These are phyloP conservation scores for Hevea brasiliensis DNA, from an alignment of 345 rosid species.

Conservation along the genomic window DNA sequence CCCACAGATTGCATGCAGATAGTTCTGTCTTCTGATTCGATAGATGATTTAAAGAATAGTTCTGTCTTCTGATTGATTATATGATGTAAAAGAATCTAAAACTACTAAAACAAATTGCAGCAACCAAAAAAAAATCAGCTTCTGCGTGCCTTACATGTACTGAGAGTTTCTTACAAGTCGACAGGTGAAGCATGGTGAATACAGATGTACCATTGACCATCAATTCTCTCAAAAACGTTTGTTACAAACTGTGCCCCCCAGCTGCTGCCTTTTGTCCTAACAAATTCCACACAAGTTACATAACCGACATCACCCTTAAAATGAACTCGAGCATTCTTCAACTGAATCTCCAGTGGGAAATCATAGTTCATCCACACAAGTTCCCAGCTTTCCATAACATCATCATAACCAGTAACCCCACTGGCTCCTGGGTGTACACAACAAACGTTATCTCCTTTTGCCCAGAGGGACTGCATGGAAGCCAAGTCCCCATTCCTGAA, in stretches of 20 bases:
- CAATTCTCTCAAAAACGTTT: conserved; percentile 78
- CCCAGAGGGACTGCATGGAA: conserved; percentile 70
- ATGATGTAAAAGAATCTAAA: neutral
- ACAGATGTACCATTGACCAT: conserved; percentile 74
- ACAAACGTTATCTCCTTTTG: conserved; percentile 57
- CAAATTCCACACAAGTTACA: conserved; percentile 75
- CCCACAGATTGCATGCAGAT: neutral
- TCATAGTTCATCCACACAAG: conserved; percentile 88
- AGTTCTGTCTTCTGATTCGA: neutral
- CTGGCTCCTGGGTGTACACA: conserved; percentile 88
- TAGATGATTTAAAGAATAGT: neutral
- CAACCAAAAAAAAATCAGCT: neutral
- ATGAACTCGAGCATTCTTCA: conserved; percentile 65
- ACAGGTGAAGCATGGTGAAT: conserved; percentile 90
- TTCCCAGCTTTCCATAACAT: conserved; percentile 93
- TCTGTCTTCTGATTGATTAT: neutral
- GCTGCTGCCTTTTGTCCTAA: conserved; percentile 82
- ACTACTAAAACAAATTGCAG: neutral
- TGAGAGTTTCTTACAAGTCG: conserved; percentile 47
- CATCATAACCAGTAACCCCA: conserved; percentile 74
- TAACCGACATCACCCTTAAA: conserved; percentile 79
- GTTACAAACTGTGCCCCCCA: conserved; percentile 97
- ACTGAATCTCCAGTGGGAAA: conserved; percentile 72
- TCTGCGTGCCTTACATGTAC: neutral
- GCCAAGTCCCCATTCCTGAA: conserved; percentile 77